Conservation (phyloP, 805 yeast species). For the Wickerhamiella siamensis region DNA sequence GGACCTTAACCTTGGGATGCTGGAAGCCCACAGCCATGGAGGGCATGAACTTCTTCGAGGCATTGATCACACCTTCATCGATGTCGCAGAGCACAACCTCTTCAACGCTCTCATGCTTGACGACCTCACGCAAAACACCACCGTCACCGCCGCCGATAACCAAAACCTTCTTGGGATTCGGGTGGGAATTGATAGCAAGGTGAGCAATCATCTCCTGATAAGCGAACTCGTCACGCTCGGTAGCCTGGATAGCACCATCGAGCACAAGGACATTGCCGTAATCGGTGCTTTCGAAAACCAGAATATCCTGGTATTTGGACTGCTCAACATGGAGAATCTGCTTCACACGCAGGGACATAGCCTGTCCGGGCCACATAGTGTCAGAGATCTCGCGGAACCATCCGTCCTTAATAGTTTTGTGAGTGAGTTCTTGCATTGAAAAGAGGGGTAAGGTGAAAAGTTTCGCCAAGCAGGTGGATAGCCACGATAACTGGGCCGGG, state of each 20-base stretch:
- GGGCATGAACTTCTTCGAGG: constrained; percentile 77
- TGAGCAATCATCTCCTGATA: constrained; percentile 98
- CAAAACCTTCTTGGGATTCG: constrained; percentile 82
- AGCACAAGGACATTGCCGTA: constrained; percentile 92
- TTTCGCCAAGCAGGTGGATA: no score
- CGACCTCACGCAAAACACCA: constrained; percentile 89
- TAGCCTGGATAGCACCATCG: constrained; percentile 89
- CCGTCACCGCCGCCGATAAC: constrained; percentile 99
- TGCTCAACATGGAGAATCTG: constrained; percentile 71
- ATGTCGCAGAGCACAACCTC: constrained; percentile 88
- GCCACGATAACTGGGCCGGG: no score
- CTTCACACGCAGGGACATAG: constrained; percentile 80
- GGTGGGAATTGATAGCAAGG: constrained; percentile 82
- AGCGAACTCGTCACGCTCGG: constrained; percentile 94
- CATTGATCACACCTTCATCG: constrained; percentile 82
- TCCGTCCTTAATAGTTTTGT: constrained; percentile 40
- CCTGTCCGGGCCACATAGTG: constrained; percentile 99
- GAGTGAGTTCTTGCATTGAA: constrained; percentile 16
- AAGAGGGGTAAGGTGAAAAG: background rate
- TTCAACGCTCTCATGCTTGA: constrained; percentile 76
- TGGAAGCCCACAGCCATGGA: constrained; percentile 69
- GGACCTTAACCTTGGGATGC: constrained; percentile 81
- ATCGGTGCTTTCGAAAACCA: constrained; percentile 82
- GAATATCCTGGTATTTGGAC: constrained; percentile 84
- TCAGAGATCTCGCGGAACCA: constrained; percentile 95